phyloP scores from a whole-genome alignment of 2,329 filamentous ascomycete species.

The Penicillium sp. region DNA sequence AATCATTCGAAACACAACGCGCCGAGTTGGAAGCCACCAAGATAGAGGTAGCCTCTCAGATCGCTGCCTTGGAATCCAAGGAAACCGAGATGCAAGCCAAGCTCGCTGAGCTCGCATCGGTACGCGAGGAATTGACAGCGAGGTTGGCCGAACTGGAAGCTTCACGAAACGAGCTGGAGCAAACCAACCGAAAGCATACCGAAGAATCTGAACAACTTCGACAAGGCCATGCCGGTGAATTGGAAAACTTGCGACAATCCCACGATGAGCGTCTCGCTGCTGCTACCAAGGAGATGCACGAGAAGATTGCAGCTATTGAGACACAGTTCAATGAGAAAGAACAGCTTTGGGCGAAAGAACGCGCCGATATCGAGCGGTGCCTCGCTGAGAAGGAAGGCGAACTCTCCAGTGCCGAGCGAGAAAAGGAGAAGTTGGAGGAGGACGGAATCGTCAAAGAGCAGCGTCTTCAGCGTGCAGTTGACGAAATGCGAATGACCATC shows the following conservation, averaged over 20 bases:
- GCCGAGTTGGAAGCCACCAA: conserved; percentile 35
- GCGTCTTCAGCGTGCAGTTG: conserved; percentile 43
- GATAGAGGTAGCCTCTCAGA: conserved; percentile 30
- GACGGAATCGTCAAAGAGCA: conserved; percentile 47
- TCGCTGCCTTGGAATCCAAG: conserved; percentile 35
- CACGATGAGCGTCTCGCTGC: conserved; percentile 28
- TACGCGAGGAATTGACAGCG: conserved; percentile 26
- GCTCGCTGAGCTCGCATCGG: conserved; percentile 28
- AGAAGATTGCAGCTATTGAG: conserved; percentile 28
- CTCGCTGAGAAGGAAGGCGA: conserved; percentile 44
- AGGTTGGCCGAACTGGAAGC: conserved; percentile 27
- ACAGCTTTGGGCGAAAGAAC: conserved; percentile 34
- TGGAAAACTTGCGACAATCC: conserved; percentile 25
- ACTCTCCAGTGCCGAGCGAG: conserved; percentile 44
- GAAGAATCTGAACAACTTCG: conserved; percentile 26
- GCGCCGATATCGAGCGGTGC: conserved; percentile 31
- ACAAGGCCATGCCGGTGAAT: conserved; percentile 24
- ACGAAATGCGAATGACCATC: conserved; percentile 48
- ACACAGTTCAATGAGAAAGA: conserved; percentile 31
- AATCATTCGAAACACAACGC: conserved; percentile 36
- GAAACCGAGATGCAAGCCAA: conserved; percentile 32
- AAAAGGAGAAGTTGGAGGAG: conserved; percentile 43
- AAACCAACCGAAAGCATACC: conserved; percentile 28
- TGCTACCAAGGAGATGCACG: conserved; percentile 24
- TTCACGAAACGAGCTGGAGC: conserved; percentile 34